Evolutionary conservation across 2,329 filamentous ascomycete species (phyloP).

Genomic region (Trichoderma koningii): DNA sequence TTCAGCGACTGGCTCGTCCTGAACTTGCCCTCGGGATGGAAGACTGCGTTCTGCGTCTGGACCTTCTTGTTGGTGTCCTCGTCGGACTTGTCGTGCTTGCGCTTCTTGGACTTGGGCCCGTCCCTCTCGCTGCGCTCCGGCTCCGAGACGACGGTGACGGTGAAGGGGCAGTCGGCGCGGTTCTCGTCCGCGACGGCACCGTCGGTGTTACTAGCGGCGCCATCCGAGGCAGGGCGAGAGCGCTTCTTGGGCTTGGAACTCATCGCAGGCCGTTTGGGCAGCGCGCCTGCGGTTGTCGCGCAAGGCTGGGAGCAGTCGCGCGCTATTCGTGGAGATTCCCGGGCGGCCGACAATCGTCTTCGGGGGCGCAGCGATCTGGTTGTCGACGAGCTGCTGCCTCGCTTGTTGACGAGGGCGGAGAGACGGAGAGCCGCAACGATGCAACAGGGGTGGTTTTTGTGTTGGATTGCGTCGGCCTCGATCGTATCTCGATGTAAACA

Average conservation of each 20-base stretch:
- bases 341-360: neutral
- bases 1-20: conserved; percentile 57
- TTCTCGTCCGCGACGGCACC: conserved; percentile 45
- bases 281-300: conserved; percentile 11
- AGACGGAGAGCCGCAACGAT: neutral
- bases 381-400: conserved; percentile 9
- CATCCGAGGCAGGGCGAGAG: conserved; percentile 45
- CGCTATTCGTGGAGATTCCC: neutral
- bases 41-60: conserved; percentile 56
- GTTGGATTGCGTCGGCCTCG: conserved; percentile 7
- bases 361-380: neutral
- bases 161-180: conserved; percentile 60
- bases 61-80: conserved; percentile 44
- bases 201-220: neutral
- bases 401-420: neutral
- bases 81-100: conserved; percentile 50
- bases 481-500: conserved; percentile 19
- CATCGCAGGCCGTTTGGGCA: conserved; percentile 30
- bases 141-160: conserved; percentile 40
- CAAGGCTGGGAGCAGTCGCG: conserved; percentile 16
- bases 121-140: conserved; percentile 39
- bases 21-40: conserved; percentile 57
- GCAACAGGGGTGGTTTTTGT: neutral
- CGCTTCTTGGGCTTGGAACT: conserved; percentile 51
- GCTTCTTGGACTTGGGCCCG: conserved; percentile 49